Evolutionary conservation across 768 basidiomycete species (phyloP).

Genomic region (Fistulinella prunicolor): DNA sequence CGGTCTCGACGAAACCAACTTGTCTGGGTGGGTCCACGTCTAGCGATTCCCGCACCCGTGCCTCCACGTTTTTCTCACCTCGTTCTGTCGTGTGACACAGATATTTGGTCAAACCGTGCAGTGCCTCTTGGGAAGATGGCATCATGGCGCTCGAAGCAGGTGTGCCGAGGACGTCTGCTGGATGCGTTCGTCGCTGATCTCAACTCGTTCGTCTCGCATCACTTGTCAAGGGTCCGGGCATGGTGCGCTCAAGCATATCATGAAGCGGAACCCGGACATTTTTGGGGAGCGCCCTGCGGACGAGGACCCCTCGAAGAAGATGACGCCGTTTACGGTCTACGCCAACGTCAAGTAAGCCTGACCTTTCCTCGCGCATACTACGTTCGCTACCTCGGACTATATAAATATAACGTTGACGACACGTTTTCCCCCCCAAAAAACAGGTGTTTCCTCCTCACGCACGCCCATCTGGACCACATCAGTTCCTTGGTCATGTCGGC

Average conservation of each 20-base stretch:
- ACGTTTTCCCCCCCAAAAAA: too few species aligned
- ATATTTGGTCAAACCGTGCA: slow-evolving; percentile 80
- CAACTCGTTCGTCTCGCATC: background rate
- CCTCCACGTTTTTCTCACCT: background rate
- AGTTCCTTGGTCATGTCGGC: slow-evolving; percentile 80
- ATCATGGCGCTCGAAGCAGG: slow-evolving; percentile 87
- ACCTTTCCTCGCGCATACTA: too few species aligned
- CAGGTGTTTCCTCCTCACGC: slow-evolving; percentile 83
- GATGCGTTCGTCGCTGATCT: background rate
- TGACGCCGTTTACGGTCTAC: slow-evolving; percentile 28
- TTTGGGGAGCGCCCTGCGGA: slow-evolving; percentile 37
- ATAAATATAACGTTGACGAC: background rate
- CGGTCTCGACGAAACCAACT: slow-evolving; percentile 85
- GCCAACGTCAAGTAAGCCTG: slow-evolving; percentile 32
- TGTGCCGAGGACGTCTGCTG: slow-evolving; percentile 28
- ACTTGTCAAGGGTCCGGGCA: slow-evolving; percentile 69
- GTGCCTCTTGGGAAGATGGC: slow-evolving; percentile 72
- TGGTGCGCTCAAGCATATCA: slow-evolving; percentile 66
- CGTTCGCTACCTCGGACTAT: background rate
- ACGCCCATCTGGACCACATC: slow-evolving; percentile 91
- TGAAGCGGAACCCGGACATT: slow-evolving; percentile 53
- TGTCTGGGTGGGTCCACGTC: slow-evolving; percentile 89
- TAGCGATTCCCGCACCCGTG: slow-evolving; percentile 36
- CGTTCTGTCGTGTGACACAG: slow-evolving; percentile 37
- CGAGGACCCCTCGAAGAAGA: slow-evolving; percentile 11